phyloP scores from a whole-genome alignment of 768 basidiomycete species.

The Glaciozyma antarctica region DNA sequence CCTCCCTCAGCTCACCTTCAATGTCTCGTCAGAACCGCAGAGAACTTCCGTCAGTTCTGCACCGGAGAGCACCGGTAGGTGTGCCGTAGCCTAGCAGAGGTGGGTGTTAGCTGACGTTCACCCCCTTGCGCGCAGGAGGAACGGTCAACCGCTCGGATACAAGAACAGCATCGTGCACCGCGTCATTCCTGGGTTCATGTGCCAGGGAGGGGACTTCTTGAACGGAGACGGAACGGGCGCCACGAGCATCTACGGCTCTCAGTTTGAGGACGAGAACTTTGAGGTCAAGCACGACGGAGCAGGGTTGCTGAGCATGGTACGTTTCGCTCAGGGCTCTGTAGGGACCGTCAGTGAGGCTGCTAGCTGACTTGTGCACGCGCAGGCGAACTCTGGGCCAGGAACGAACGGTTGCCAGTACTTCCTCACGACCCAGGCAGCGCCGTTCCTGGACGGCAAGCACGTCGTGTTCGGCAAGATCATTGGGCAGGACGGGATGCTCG shows the following conservation, averaged over 20 bases:
- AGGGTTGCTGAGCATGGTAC: slow-evolving; percentile 83
- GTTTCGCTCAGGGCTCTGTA: slow-evolving; percentile 20
- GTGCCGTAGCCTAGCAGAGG: slow-evolving; percentile 16
- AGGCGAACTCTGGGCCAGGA: slow-evolving; percentile 92
- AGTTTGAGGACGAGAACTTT: slow-evolving; percentile 93
- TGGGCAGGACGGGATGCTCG: slow-evolving; percentile 72
- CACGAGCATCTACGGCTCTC: slow-evolving; percentile 93
- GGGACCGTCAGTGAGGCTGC: background rate
- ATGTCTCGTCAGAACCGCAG: slow-evolving; percentile 61
- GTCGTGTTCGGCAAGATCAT: slow-evolving; percentile 85
- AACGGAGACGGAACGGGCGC: slow-evolving; percentile 91
- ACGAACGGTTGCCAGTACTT: slow-evolving; percentile 99
- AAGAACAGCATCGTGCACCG: slow-evolving; percentile 32
- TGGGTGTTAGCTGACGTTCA: background rate
- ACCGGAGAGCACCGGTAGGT: slow-evolving; percentile 85
- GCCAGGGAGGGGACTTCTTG: slow-evolving; percentile 74
- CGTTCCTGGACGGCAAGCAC: slow-evolving; percentile 87
- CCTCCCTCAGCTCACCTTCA: background rate
- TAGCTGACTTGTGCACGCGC: background rate
- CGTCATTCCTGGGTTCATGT: slow-evolving; percentile 55
- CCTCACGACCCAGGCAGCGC: slow-evolving; percentile 87
- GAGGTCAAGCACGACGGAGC: slow-evolving; percentile 75
- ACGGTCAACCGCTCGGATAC: slow-evolving; percentile 33
- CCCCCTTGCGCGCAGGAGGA: slow-evolving; percentile 15
- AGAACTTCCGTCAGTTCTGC: slow-evolving; percentile 94